Evolutionary conservation across 441 rosid genomes (phyloP).

Genomic region (Populus hybrid): DNA sequence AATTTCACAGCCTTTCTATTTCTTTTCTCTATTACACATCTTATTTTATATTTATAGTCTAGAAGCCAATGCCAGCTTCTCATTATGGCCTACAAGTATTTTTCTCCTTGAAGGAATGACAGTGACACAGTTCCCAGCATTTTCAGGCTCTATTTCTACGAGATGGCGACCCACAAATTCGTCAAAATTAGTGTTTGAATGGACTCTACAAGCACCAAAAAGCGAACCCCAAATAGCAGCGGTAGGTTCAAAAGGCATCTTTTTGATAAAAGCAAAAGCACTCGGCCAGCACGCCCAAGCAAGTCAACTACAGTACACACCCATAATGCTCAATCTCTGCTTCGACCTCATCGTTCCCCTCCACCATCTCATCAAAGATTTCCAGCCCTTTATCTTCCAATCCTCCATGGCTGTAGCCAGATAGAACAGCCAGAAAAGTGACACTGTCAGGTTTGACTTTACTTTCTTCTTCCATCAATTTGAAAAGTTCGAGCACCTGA

Average conservation of each 20-base stretch:
- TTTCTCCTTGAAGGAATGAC: too few species aligned
- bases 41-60: constrained; percentile 32
- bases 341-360: constrained; percentile 31
- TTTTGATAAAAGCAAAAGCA: constrained; percentile 45
- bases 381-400: constrained; percentile 48
- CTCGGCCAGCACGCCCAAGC: constrained; percentile 49
- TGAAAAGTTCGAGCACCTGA: constrained; percentile 56
- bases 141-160: constrained; percentile 55
- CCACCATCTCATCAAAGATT: constrained; percentile 48
- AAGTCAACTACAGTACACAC: too few species aligned
- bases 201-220: constrained; percentile 61
- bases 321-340: constrained; percentile 67
- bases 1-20: too few species aligned
- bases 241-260: constrained; percentile 64
- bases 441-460: constrained; percentile 54
- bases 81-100: constrained; percentile 74
- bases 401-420: constrained; percentile 72
- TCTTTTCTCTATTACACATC: too few species aligned
- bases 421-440: constrained; percentile 41
- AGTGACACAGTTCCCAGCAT: constrained; percentile 70
- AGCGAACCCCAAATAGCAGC: constrained; percentile 85
- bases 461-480: constrained; percentile 51
- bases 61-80: constrained; percentile 76
- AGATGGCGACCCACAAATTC: constrained; percentile 49
- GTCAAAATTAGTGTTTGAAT: constrained; percentile 55